Percentiles rank a stretch among this genome's conserved stretches.
Evolutionary conservation across 345 rosid genomes (phyloP).

Genomic region (Eucalyptus microcorys): DNA sequence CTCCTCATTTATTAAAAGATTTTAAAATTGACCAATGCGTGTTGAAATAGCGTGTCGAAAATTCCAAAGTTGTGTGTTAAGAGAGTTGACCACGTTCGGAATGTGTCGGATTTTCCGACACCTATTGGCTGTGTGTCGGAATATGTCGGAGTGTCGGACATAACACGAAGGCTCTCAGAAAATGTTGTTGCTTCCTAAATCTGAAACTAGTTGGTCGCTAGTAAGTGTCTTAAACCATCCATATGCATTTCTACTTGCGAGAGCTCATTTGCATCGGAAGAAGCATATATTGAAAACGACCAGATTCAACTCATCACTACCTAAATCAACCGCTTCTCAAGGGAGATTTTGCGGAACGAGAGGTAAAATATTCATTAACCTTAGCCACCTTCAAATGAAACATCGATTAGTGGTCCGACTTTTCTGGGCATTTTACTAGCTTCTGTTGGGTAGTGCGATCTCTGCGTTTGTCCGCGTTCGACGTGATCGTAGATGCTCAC

Average conservation of each 20-base stretch:
- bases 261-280: neutral
- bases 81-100: rapidly evolving
- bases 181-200: neutral
- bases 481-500: neutral
- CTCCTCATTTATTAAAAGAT: too few species aligned
- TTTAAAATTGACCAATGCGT: too few species aligned
- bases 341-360: neutral
- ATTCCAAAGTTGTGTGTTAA: too few species aligned
- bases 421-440: neutral
- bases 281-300: neutral
- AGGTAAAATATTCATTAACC: neutral
- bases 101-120: too few species aligned
- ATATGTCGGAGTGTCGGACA: neutral
- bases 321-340: neutral
- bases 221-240: neutral
- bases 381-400: neutral
- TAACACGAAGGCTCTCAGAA: rapidly evolving
- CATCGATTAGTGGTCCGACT: neutral
- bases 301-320: neutral
- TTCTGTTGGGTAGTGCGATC: neutral
- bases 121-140: neutral
- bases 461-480: neutral
- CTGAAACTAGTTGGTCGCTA: neutral
- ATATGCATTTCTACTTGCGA: neutral
- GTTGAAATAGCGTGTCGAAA: rapidly evolving